Conservation (phyloP, 2,329 filamentous ascomycete species). For the Ophiostoma sp. region DNA sequence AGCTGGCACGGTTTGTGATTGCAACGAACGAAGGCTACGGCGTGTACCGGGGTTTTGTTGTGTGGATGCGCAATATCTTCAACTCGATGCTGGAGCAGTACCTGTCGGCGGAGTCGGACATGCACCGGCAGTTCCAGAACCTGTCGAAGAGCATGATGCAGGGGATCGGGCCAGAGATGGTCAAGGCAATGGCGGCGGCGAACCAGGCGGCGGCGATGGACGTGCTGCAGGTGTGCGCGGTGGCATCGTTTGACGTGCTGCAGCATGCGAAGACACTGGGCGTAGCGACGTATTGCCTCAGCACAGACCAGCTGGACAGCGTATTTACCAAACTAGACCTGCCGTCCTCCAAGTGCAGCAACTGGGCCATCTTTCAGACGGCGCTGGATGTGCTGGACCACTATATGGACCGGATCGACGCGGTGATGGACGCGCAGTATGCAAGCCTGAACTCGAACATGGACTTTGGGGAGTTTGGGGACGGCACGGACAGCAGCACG, state of each 20-base stretch:
- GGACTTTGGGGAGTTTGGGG: slow-evolving; percentile 19
- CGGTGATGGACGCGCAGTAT: slow-evolving; percentile 38
- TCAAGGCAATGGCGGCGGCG: slow-evolving; percentile 45
- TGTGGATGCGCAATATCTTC: slow-evolving; percentile 55
- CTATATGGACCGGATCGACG: slow-evolving; percentile 43
- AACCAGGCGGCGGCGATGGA: slow-evolving; percentile 52
- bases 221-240: slow-evolving; percentile 45
- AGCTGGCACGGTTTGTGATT: slow-evolving; percentile 55
- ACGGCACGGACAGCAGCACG: slow-evolving; percentile 26
- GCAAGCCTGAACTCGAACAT: slow-evolving; percentile 33
- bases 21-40: slow-evolving; percentile 39
- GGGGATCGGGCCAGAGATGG: slow-evolving; percentile 40
- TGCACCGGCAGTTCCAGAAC: slow-evolving; percentile 50
- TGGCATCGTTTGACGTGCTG: slow-evolving; percentile 48
- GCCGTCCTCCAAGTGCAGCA: slow-evolving; percentile 37
- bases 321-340: slow-evolving; percentile 46
- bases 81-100: slow-evolving; percentile 54
- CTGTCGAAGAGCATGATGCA: slow-evolving; percentile 44
- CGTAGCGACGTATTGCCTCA: slow-evolving; percentile 46
- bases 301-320: slow-evolving; percentile 46
- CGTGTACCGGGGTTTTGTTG: slow-evolving; percentile 45
- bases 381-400: slow-evolving; percentile 44
- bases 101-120: slow-evolving; percentile 49
- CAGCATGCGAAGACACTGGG: slow-evolving; percentile 42
- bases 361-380: slow-evolving; percentile 44